Base-by-base conservation (phyloP, 192 early-diverging fungal genomes). In the Pilobolus umbonatus region DNA sequence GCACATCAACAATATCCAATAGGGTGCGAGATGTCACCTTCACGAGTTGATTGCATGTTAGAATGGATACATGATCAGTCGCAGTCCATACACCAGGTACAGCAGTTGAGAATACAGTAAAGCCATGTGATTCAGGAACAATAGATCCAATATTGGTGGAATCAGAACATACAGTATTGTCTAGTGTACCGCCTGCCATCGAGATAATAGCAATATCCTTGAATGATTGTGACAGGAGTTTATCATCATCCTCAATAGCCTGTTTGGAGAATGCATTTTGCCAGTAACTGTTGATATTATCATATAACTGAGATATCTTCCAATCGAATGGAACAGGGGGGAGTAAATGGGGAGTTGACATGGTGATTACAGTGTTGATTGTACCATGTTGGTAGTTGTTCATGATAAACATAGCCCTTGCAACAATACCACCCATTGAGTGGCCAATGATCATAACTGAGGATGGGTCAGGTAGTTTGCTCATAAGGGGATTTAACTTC, bases 381-480 rank as follows among this genome's bases (percentile, higher is more conserved):
- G 86, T 87, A 2, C 86, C 88, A 1, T 78, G 74, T 1, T 78
- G 62, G 60, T 87, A 87, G 73, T 88, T 93, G 1, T 77, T 53
- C 51, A 92, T 75, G 0, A 76, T 81, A 38, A 91, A 79, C 25
- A 90, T 76, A 1, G 83, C 79, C 5, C 94, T 75, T 2, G 93
- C 93, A 14, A 95, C 95, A 12, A 96, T 83, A 8, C 94, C 94
- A 26, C 95, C 95, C 94, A 98, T 96, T 15, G 93, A 95, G 65
- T 98, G 93, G 11, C 86, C 92, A 49, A 95, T 72, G 24, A 96
- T 72, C n/a, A 90, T 68, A 17, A 98, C 88, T 14, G 90, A 88
- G 4, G 65, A 71, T 0, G 92, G 89, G 40, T 75, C 57, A 9
- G 69, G 75, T 42, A 73, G 32, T 8, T 57, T 45, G 12, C 32